These are phyloP conservation scores for Fomitopsis pulvina DNA, from an alignment of 768 basidiomycete genomes.

Conservation along the genomic window DNA sequence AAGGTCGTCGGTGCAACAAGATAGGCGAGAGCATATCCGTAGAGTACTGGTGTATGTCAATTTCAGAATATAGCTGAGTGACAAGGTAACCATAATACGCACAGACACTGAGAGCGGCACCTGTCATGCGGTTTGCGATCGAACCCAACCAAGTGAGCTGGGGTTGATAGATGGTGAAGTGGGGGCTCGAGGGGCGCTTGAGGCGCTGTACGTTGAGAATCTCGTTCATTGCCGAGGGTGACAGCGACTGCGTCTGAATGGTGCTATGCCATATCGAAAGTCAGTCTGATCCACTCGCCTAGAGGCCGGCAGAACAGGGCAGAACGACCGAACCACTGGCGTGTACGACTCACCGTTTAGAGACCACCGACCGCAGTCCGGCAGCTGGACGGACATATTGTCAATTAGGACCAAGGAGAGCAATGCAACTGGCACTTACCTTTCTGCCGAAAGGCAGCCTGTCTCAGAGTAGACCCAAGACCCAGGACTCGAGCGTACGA, in stretches of 20 bases:
- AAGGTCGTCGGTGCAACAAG: constrained; percentile 76
- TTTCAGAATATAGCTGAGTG: neutral
- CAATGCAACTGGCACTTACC: constrained; percentile 7
- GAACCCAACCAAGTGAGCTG: constrained; percentile 89
- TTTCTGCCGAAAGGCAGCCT: constrained; percentile 33
- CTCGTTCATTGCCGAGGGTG: constrained; percentile 46
- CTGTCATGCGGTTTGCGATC: constrained; percentile 84
- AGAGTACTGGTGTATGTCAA: constrained; percentile 53
- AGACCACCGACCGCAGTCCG: constrained; percentile 11
- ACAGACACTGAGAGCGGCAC: constrained; percentile 74
- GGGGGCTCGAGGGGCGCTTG: constrained; percentile 85
- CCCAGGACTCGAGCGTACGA: constrained; percentile 48
- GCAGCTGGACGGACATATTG: constrained; percentile 11
- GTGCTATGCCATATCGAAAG: constrained; percentile 21
- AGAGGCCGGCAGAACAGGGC: too few species aligned
- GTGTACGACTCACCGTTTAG: constrained; percentile 16
- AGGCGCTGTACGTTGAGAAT: constrained; percentile 88
- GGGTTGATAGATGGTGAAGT: constrained; percentile 95
- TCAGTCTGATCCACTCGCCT: neutral
- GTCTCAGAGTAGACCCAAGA: constrained; percentile 49
- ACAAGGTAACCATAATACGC: constrained; percentile 25
- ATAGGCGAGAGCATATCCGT: constrained; percentile 83
- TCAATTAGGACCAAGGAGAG: neutral
- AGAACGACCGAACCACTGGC: neutral
- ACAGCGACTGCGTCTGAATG: constrained; percentile 60